Percentiles rank a stretch among this genome's conserved stretches.
Conservation (phyloP, 2,329 filamentous ascomycete species). For the Nemania sp. region DNA sequence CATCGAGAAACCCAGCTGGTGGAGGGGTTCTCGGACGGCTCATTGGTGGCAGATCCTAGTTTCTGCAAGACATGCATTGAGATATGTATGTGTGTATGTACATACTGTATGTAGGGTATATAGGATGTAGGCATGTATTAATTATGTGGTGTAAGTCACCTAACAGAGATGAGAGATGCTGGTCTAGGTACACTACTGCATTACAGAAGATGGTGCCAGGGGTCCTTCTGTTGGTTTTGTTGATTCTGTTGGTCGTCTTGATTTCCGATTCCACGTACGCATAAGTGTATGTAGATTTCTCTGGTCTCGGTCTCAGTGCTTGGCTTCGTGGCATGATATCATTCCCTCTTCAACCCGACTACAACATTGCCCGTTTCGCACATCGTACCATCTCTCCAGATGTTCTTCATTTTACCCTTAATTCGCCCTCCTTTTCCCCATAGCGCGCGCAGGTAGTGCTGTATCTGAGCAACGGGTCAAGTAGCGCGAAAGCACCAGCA, state of each 20-base stretch:
- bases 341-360: slow-evolving; percentile 29
- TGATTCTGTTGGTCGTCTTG: slow-evolving; percentile 9
- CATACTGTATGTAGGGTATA: neutral
- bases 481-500: slow-evolving; percentile 5
- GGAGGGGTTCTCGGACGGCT: slow-evolving; percentile 20
- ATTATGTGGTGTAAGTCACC: no score
- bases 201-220: slow-evolving; percentile 7
- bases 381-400: slow-evolving; percentile 25
- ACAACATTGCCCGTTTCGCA: slow-evolving; percentile 18
- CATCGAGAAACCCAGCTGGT: slow-evolving; percentile 26
- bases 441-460: no score
- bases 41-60: slow-evolving; percentile 28
- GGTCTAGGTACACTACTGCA: slow-evolving; percentile 6
- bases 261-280: slow-evolving; percentile 11
- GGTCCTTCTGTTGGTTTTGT: neutral
- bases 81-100: neutral
- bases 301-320: slow-evolving; percentile 13
- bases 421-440: neutral
- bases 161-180: no score
- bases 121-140: neutral
- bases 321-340: slow-evolving; percentile 30
- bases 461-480: slow-evolving; percentile 10
- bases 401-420: neutral
- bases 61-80: slow-evolving; percentile 38
- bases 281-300: neutral